Evolutionary conservation across 2,329 filamentous ascomycete genomes (phyloP), one percentile per base, ranked within the genome.

Genomic region (Epicoccum sorghinum): DNA sequence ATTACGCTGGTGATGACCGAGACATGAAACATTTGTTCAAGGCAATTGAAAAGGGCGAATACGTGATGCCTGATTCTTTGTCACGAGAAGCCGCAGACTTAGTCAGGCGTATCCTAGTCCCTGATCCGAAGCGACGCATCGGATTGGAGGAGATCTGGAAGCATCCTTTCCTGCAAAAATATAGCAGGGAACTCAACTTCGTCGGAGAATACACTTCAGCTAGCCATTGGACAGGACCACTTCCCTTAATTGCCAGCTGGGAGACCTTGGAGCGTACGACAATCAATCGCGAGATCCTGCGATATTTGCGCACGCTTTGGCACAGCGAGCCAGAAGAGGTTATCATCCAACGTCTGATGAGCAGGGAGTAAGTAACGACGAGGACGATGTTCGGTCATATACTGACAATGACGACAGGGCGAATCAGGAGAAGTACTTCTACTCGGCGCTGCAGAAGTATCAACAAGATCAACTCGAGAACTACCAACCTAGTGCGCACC

Each of bases 381-480:
- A 3, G 13, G 35, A 24, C 3, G n/a, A 37, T 10, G 4, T 33
- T 9, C 30, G 14, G 24, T 38, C 22, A 6, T 29, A 30, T 37
- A 51, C 48, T 57, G 36, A 52, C n/a, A 29, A 37, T 40, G 36
- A n/a, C 29, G 23, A 30, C 55, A 93, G 89, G 60, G 80, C 85
- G 4, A 98, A 96, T 60, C 91, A 96, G 50, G 92, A 97, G 70
- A 96, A 96, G 69, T 83, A 93, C 62, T 97, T 98, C 74, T 99
- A 98, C 74, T 89, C 87, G 75, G 83, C 96, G 18, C 82, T 99
- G 7, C 77, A 89, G 60, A 89, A 88, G 72, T 96, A 96, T 72
- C 85, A 90, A 39, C 87, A 96, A 60, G 87, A 91, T 58, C 88
- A 95, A 63, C 76, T 96, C 1, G 93, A 98, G 71, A 90, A 96